Percentiles rank a stretch among this genome's conserved stretches.
Evolutionary conservation across 495 filamentous ascomycete species (phyloP).

Genomic region (Penicillium verhagenii): DNA sequence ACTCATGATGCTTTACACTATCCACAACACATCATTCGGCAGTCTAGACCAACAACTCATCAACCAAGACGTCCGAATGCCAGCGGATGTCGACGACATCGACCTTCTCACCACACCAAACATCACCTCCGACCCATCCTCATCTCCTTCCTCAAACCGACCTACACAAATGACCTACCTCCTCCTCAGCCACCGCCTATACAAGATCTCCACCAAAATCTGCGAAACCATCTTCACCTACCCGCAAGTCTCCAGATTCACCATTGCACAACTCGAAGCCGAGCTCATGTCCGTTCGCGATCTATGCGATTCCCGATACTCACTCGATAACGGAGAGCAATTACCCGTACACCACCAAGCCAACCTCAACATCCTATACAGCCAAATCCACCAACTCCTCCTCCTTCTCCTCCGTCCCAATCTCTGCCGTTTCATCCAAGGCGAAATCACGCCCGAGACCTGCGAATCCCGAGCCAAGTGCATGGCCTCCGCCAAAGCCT

Average conservation of each 20-base stretch:
- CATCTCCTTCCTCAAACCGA: conserved; percentile 22
- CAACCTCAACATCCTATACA: conserved; percentile 47
- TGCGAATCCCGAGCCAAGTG: conserved; percentile 41
- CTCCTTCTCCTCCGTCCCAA: conserved; percentile 46
- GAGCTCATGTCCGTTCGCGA: conserved; percentile 41
- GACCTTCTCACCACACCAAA: conserved; percentile 37
- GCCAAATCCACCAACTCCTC: conserved; percentile 47
- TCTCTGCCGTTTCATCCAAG: conserved; percentile 40
- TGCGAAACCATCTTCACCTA: conserved; percentile 42
- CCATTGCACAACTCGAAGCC: conserved; percentile 32
- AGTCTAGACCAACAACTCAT: conserved; percentile 27
- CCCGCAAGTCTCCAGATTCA: conserved; percentile 23
- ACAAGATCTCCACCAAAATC: conserved; percentile 41
- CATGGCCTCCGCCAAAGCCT: conserved; percentile 41
- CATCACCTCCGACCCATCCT: conserved; percentile 8
- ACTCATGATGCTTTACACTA: conserved; percentile 22
- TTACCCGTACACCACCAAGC: conserved; percentile 40
- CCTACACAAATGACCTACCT: conserved; percentile 52
- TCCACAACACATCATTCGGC: conserved; percentile 41
- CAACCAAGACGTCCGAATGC: conserved; percentile 38
- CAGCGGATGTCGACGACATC: conserved; percentile 44
- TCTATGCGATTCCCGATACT: conserved; percentile 38
- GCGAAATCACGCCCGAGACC: conserved; percentile 41
- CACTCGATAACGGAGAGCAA: conserved; percentile 26
- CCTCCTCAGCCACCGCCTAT: conserved; percentile 42